phyloP scores from a whole-genome alignment of 192 early-diverging fungal species.

The Umbelopsis sp. region DNA sequence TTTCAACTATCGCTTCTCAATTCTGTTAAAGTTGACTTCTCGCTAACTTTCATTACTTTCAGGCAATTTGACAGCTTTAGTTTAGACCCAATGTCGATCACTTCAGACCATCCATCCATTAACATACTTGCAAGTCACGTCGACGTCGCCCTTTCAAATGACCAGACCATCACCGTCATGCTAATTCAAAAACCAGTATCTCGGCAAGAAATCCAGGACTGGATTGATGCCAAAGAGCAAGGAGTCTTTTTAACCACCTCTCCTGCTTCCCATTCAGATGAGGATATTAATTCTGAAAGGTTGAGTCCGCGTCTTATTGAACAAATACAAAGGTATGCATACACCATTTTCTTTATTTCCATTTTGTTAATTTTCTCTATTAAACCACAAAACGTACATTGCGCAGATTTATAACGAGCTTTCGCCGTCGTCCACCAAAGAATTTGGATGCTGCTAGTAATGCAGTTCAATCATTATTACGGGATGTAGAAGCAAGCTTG shows the following conservation, averaged over 20 bases:
- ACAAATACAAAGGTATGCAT: conserved; percentile 9
- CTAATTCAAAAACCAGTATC: conserved; percentile 44
- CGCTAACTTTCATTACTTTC: neutral
- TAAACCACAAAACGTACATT: neutral
- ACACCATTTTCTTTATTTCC: neutral
- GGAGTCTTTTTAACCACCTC: neutral
- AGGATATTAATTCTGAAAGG: neutral
- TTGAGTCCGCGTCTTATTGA: conserved; percentile 7
- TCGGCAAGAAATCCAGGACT: conserved; percentile 32
- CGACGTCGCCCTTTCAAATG: conserved; percentile 22
- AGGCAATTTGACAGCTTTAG: conserved; percentile 32
- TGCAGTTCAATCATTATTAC: conserved; percentile 16
- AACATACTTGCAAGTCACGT: conserved; percentile 43
- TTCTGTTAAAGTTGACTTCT: too few relatives aligned
- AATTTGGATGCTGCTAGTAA: conserved; percentile 22
- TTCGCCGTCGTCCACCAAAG: conserved; percentile 26
- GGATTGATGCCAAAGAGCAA: conserved; percentile 23
- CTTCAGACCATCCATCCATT: conserved; percentile 31
- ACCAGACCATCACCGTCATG: conserved; percentile 31
- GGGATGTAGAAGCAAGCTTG: conserved; percentile 28
- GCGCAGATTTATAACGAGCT: conserved; percentile 32
- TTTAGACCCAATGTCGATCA: conserved; percentile 35
- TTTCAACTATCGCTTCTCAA: neutral
- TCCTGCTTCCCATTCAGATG: neutral
- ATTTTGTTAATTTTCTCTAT: neutral